Evolutionary conservation across 495 filamentous ascomycete species (phyloP).

Genomic region (Podospora pseudocomata): DNA sequence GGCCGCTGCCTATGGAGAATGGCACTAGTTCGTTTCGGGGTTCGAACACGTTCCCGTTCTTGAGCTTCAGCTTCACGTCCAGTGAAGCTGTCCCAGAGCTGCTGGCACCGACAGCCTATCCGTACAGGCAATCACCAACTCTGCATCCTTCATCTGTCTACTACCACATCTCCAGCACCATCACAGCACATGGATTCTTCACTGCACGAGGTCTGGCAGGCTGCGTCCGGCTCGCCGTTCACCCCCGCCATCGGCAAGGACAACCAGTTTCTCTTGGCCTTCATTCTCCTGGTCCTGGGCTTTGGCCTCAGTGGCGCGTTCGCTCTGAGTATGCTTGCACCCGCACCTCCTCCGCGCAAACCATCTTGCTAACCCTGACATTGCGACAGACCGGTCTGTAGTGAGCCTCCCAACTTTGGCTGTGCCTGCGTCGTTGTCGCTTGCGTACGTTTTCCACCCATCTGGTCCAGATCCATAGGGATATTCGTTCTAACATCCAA

Average conservation of each 20-base stretch:
- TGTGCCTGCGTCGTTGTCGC: slow-evolving; percentile 78
- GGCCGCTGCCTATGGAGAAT: background rate
- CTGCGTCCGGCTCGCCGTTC: slow-evolving; percentile 79
- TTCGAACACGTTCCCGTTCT: slow-evolving; percentile 25
- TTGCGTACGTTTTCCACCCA: slow-evolving; percentile 64
- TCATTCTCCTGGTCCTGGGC: slow-evolving; percentile 68
- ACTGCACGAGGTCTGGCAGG: slow-evolving; percentile 84
- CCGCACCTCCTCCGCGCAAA: background rate
- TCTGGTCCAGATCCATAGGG: background rate
- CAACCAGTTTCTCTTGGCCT: slow-evolving; percentile 78
- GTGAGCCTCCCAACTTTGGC: slow-evolving; percentile 72
- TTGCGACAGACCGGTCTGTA: slow-evolving; percentile 75
- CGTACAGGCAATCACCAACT: slow-evolving; percentile 6
- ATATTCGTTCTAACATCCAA: slow-evolving; percentile 18
- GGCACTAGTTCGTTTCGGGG: slow-evolving; percentile 23
- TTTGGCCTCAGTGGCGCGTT: slow-evolving; percentile 66
- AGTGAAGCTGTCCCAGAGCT: slow-evolving; percentile 24
- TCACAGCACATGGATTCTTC: slow-evolving; percentile 60
- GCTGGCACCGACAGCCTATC: background rate
- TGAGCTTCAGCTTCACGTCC: slow-evolving; percentile 4
- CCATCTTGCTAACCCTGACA: slow-evolving; percentile 8
- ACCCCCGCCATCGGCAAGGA: slow-evolving; percentile 75
- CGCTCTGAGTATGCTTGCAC: slow-evolving; percentile 65
- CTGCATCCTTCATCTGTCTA: slow-evolving; percentile 1
- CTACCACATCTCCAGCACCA: background rate